A percentile compares a stretch with the other conserved stretches of the same genome.
Evolutionary conservation across 2,329 filamentous ascomycete species (phyloP).

Genomic region (Nigrospora sphaerica): DNA sequence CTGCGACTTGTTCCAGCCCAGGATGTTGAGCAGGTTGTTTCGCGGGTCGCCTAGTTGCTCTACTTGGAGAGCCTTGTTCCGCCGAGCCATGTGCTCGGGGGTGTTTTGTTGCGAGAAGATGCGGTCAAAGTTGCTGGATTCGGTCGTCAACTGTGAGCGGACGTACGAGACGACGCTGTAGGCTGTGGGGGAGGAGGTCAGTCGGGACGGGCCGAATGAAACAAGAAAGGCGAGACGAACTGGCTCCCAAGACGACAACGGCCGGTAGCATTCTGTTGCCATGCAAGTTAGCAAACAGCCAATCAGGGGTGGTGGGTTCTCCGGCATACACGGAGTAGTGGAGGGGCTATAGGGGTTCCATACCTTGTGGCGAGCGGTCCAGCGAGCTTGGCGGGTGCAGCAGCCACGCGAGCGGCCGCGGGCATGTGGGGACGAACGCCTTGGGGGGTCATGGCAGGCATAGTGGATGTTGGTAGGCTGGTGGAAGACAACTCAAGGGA

Average conservation of each 20-base stretch:
- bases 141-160: conserved; percentile 10
- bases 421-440: conserved; percentile 14
- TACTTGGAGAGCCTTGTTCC: conserved; percentile 13
- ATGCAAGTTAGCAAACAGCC: conserved; percentile 1
- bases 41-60: conserved; percentile 21
- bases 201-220: neutral
- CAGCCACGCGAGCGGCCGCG: conserved; percentile 10
- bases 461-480: conserved; percentile 4
- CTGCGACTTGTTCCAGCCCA: conserved; percentile 18
- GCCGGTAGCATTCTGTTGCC: conserved; percentile 12
- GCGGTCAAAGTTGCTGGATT: conserved; percentile 13
- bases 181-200: conserved; percentile 3
- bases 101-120: conserved; percentile 24
- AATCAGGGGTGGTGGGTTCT: neutral
- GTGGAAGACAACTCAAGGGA: neutral
- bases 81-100: conserved; percentile 17
- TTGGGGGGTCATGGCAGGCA: conserved; percentile 10
- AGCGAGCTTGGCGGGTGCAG: conserved; percentile 8
- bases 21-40: conserved; percentile 19
- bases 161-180: conserved; percentile 16
- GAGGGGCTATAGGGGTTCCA: neutral
- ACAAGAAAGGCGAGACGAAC: conserved; percentile 3
- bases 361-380: conserved; percentile 2
- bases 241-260: conserved; percentile 9
- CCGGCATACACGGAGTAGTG: neutral